Evolutionary conservation across 352 stramenopile genomes (phyloP).

Genomic region (Nothophytophthora sp.): DNA sequence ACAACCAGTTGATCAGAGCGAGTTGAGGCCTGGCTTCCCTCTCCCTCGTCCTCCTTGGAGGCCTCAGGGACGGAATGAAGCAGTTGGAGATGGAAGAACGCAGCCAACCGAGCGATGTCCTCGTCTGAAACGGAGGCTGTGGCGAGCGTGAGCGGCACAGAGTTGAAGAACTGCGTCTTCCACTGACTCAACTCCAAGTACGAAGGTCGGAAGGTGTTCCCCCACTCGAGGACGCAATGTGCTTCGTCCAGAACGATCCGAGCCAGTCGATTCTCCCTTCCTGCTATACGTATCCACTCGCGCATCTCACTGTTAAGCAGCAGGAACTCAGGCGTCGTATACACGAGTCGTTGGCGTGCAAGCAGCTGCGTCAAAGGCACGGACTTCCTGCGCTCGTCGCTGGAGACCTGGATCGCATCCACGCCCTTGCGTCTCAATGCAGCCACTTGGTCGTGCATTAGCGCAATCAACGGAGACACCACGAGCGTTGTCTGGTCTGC

Average conservation of each 20-base stretch:
- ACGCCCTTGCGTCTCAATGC: conserved; percentile 60
- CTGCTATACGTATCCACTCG: conserved; percentile 35
- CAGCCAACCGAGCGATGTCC: conserved; percentile 51
- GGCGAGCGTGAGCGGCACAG: conserved; percentile 67
- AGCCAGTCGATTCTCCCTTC: conserved; percentile 24
- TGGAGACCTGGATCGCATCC: conserved; percentile 45
- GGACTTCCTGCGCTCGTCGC: conserved; percentile 21
- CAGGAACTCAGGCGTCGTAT: conserved; percentile 84
- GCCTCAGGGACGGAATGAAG: conserved; percentile 1
- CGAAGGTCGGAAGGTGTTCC: conserved; percentile 68
- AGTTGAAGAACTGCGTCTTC: conserved; percentile 39
- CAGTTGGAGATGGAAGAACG: conserved; percentile 51
- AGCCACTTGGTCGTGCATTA: conserved; percentile 84
- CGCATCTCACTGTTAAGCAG: conserved; percentile 64
- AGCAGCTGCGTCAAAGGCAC: conserved; percentile 39
- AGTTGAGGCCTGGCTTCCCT: not conserved
- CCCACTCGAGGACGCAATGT: conserved; percentile 83
- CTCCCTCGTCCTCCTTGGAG: not conserved
- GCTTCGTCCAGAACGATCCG: conserved; percentile 80
- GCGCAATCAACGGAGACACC: conserved; percentile 69
- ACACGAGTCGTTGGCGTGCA: conserved; percentile 54
- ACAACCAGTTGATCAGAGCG: conserved; percentile 42
- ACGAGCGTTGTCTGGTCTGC: conserved; percentile 53
- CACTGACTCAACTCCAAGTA: conserved; percentile 72
- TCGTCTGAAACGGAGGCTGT: conserved; percentile 75